Base-by-base conservation (phyloP, 129 eudicot species). In the Artemisia argyi region DNA sequence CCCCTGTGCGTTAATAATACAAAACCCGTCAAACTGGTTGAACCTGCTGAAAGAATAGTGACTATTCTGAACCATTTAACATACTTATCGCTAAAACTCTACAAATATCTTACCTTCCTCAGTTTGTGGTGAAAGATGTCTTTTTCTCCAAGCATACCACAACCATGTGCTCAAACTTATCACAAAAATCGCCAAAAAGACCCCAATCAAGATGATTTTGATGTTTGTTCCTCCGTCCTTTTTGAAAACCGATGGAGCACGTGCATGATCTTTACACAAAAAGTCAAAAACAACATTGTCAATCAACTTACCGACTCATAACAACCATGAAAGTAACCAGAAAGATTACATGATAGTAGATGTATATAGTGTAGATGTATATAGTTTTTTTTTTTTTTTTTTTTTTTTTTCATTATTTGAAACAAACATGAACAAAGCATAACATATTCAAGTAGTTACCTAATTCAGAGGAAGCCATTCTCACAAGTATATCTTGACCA, bases 391-490 rank as follows among this genome's bases (percentile, higher is more conserved):
- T n/a, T n/a, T n/a, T n/a, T n/a, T n/a, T n/a, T n/a, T n/a, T n/a
- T 5, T 13, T 51, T 1, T 51, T 51, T 35, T 28, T 28, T 28
- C 32, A 28, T 28, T 28, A 28, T 28, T 30, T 30, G 35, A 30
- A 30, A 30, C 1, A 30, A 30, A 30, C 6, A 30, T 30, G 6
- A 30, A 30, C 35, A 30, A 30, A 30, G 35, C 35, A 30, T 30
- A 30, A 4, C 5, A 1, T 30, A 30, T 30, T 30, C 15, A 52
- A 0, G 44, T 24, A 9, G 5, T 76, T 67, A 76, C 80, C 68
- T n/a, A 81, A 49, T 22, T 79, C 81, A 15, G 69, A 42, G 10
- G 61, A 65, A 19, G 79, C 84, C 73, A 76, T 58, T 28, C 81
- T 69, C 20, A 79, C 52, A 26, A 18, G 71, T 4, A 79, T 52